Conservation (phyloP, 164 flowering plant species). For the Warburgia ugandensis region DNA sequence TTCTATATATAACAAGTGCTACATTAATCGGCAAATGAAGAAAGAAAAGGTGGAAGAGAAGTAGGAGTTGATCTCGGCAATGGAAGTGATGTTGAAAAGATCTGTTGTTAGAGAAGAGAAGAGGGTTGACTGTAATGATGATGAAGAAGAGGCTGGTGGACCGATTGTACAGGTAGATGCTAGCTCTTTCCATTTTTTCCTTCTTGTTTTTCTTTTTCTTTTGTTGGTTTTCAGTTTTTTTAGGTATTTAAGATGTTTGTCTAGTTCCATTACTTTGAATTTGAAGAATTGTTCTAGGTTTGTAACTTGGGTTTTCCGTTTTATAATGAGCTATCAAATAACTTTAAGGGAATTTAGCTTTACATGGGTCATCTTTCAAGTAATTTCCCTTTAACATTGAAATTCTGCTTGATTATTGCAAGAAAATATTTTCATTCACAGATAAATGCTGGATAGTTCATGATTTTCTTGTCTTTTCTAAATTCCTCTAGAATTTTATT, state of each 20-base stretch:
- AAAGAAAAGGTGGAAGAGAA: not conserved
- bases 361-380: no score
- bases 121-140: constrained; percentile 6
- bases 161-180: not conserved
- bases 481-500: not conserved
- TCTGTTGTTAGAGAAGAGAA: constrained; percentile 19
- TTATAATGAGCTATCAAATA: no score
- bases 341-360: no score
- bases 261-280: not conserved
- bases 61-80: constrained; percentile 1
- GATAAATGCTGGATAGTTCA: not conserved
- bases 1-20: not conserved
- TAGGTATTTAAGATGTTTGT: not conserved
- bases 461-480: not conserved
- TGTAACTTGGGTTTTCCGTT: not conserved
- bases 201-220: not conserved
- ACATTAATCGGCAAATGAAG: not conserved
- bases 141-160: constrained; percentile 4
- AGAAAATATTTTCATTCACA: not conserved
- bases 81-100: constrained; percentile 18
- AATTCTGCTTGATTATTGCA: no score
- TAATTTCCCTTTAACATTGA: no score
- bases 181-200: not conserved
- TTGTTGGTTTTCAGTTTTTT: not conserved
- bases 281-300: not conserved